Conservation (phyloP, 768 basidiomycete genomes). For the Plicaturopsis crispa region DNA sequence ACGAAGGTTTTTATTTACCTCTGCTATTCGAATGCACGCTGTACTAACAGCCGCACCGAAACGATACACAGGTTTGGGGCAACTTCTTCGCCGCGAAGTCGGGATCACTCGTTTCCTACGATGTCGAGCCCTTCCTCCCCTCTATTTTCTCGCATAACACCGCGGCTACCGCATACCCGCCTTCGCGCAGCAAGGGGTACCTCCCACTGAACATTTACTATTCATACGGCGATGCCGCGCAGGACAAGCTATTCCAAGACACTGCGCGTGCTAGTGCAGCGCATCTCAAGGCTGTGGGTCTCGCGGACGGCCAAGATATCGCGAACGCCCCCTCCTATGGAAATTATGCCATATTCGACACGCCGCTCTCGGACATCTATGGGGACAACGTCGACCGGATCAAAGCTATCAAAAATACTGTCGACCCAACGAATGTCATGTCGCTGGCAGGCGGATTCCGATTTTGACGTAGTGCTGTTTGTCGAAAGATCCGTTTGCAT, state of each 20-base stretch:
- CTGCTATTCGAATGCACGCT: no score
- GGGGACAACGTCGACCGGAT: slow-evolving; percentile 38
- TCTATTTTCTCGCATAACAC: slow-evolving; percentile 28
- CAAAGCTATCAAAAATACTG: slow-evolving; percentile 27
- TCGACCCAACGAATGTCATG: slow-evolving; percentile 60
- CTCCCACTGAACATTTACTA: slow-evolving; percentile 41
- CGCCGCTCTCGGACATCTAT: slow-evolving; percentile 42
- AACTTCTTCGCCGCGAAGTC: slow-evolving; percentile 10
- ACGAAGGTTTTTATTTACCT: no score
- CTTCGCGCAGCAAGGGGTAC: slow-evolving; percentile 26
- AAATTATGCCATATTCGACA: slow-evolving; percentile 53
- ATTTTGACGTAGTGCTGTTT: no score
- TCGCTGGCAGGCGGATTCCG: slow-evolving; percentile 62
- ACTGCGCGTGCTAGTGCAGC: slow-evolving; percentile 32
- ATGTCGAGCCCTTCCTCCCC: slow-evolving; percentile 44
- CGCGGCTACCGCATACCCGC: slow-evolving; percentile 39
- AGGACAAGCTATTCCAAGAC: slow-evolving; percentile 32
- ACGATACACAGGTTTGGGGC: neutral
- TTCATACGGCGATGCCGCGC: slow-evolving; percentile 31
- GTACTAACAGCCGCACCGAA: no score
- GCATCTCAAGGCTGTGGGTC: slow-evolving; percentile 30
- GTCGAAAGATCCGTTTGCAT: no score
- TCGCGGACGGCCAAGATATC: slow-evolving; percentile 31
- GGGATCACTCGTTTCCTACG: slow-evolving; percentile 35
- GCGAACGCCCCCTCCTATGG: slow-evolving; percentile 38